A percentile compares a stretch with the other conserved stretches of the same genome.
phyloP scores from a whole-genome alignment of 1,284 basidiomycete genomes.

The Moniliella sp. region DNA sequence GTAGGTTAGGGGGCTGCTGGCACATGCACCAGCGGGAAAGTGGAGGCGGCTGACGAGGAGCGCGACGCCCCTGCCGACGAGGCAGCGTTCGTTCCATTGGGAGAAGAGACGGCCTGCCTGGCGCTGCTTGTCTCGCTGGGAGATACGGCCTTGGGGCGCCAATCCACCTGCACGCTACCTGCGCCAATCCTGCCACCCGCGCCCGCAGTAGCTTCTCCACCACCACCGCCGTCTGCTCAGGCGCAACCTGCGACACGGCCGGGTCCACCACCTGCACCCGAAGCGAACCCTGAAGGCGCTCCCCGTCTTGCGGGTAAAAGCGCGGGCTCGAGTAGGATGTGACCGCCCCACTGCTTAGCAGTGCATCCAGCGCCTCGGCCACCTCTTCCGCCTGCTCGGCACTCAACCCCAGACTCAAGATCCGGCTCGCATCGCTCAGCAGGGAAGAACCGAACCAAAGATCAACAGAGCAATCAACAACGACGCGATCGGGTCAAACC shows the following conservation, averaged over 20 bases:
- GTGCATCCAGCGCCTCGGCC: constrained; percentile 49
- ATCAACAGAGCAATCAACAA: constrained; percentile 88
- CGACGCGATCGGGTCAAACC: constrained; percentile 92
- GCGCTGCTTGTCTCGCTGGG: too few relatives aligned
- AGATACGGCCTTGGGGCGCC: not conserved
- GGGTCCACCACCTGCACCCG: constrained; percentile 4
- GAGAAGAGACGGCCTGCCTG: too few relatives aligned
- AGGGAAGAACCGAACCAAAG: constrained; percentile 83
- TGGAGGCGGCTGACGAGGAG: too few relatives aligned
- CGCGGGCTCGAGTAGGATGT: constrained; percentile 57
- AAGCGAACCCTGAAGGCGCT: constrained; percentile 23
- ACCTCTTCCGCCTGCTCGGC: constrained; percentile 47
- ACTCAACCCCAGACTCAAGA: constrained; percentile 66
- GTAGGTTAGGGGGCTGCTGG: too few relatives aligned
- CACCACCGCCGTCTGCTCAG: constrained; percentile 37
- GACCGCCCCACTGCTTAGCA: too few relatives aligned
- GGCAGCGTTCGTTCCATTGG: too few relatives aligned
- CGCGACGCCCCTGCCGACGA: too few relatives aligned
- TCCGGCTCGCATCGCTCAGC: constrained; percentile 71
- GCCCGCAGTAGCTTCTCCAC: constrained; percentile 41
- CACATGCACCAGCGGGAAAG: too few relatives aligned
- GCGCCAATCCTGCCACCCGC: not conserved
- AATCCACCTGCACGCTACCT: not conserved
- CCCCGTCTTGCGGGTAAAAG: constrained; percentile 86
- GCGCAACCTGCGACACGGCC: constrained; percentile 2